Evolutionary conservation across 148 eudicot genomes (phyloP).

Genomic region (Rhododendron ferrugineum): DNA sequence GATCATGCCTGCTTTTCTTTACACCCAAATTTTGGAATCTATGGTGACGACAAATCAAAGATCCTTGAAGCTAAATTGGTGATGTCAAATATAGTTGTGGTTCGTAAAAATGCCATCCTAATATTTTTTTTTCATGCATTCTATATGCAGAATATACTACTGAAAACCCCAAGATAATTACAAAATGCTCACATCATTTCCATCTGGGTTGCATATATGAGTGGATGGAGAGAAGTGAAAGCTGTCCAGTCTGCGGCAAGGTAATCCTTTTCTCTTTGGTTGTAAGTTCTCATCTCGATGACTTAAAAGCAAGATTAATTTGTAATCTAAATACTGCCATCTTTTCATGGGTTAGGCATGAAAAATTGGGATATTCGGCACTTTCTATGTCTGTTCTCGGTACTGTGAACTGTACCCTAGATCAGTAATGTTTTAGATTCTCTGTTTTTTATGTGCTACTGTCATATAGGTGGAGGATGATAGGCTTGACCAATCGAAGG

Average conservation of each 20-base stretch:
- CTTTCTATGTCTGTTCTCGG: neutral
- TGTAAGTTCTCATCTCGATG: neutral
- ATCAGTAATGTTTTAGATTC: neutral
- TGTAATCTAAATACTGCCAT: neutral
- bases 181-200: slow-evolving; percentile 91
- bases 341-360: neutral
- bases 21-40: neutral
- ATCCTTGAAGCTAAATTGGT: neutral
- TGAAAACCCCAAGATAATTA: slow-evolving; percentile 88
- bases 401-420: neutral
- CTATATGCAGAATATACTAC: slow-evolving; percentile 64
- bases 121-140: neutral
- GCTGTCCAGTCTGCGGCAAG: slow-evolving; percentile 97
- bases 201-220: slow-evolving; percentile 95
- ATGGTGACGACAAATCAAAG: neutral
- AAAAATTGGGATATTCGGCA: neutral
- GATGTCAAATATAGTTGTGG: neutral
- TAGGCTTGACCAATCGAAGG: neutral
- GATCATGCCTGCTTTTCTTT: neutral
- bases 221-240: slow-evolving; percentile 99
- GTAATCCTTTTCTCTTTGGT: slow-evolving; percentile 28
- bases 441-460: neutral
- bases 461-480: neutral
- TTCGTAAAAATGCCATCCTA: neutral
- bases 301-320: neutral